Conservation (phyloP, 2,329 filamentous ascomycete species). For the Podosphaera xanthii region DNA sequence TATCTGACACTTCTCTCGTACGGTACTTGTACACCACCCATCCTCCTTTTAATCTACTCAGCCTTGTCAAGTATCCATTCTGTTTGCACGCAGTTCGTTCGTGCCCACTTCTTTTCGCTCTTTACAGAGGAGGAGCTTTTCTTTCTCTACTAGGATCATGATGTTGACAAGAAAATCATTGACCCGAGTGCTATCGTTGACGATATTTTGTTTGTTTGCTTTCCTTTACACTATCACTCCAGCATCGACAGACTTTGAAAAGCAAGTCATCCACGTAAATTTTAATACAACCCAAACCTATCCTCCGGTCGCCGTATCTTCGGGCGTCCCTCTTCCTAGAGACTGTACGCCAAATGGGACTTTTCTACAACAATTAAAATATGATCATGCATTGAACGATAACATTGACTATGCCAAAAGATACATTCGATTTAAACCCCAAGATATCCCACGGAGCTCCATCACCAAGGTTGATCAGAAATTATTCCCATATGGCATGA, state of each 20-base stretch:
- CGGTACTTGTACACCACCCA: too few relatives aligned
- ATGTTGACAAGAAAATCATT: constrained; percentile 9
- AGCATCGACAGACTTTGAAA: constrained; percentile 3
- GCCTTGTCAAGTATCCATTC: neutral
- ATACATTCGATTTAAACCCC: constrained; percentile 28
- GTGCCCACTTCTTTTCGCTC: neutral
- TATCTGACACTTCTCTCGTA: too few relatives aligned
- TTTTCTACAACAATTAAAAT: constrained; percentile 23
- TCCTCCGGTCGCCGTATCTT: neutral
- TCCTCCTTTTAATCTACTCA: neutral
- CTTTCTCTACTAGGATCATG: constrained; percentile 6
- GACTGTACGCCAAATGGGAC: constrained; percentile 26
- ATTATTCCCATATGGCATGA: constrained; percentile 24
- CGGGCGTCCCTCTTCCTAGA: neutral
- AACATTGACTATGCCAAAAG: constrained; percentile 32
- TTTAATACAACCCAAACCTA: constrained; percentile 3
- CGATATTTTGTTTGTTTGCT: constrained; percentile 8
- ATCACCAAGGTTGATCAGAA: constrained; percentile 27
- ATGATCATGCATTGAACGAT: constrained; percentile 25
- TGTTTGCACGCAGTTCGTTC: neutral
- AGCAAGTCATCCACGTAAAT: constrained; percentile 3
- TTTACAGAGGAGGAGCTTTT: constrained; percentile 4
- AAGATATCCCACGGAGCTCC: constrained; percentile 25
- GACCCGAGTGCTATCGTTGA: constrained; percentile 7
- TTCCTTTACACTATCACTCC: constrained; percentile 9